A percentile compares a stretch with the other conserved stretches of the same genome.
phyloP scores from a whole-genome alignment of 192 early-diverging fungal genomes.

The Gamsiella multidivaricata region DNA sequence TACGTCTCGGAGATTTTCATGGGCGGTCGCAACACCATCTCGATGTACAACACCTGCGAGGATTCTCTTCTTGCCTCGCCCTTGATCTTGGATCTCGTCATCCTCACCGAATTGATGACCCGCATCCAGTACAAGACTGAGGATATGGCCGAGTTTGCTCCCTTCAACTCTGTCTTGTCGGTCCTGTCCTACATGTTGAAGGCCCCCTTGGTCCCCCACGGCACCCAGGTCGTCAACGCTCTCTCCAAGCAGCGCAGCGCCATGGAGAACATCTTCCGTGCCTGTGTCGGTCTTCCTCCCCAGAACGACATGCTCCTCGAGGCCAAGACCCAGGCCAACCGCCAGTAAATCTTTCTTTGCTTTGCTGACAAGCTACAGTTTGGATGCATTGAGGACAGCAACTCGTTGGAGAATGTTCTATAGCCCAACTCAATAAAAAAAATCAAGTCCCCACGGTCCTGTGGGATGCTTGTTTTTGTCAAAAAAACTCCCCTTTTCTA shows the following conservation, averaged over 20 bases:
- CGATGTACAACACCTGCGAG: constrained; percentile 99
- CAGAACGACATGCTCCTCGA: constrained; percentile 98
- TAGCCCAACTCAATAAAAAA: too few species aligned
- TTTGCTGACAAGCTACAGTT: too few species aligned
- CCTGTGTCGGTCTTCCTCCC: constrained; percentile 94
- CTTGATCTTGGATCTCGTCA: constrained; percentile 95
- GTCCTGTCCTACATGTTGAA: constrained; percentile 95
- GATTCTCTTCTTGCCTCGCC: constrained; percentile 98
- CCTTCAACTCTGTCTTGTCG: constrained; percentile 96
- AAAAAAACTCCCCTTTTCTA: too few species aligned
- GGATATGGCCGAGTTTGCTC: constrained; percentile 77
- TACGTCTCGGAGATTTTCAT: constrained; percentile 99
- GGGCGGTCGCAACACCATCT: constrained; percentile 95
- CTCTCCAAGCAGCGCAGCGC: constrained; percentile 94
- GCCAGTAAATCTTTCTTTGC: too few species aligned
- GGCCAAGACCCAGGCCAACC: constrained; percentile 71
- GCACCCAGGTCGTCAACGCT: constrained; percentile 97
- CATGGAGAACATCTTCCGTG: constrained; percentile 98
- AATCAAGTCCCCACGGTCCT: too few species aligned
- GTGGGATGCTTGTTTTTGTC: too few species aligned
- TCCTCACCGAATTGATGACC: constrained; percentile 97
- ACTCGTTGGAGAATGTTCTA: too few species aligned
- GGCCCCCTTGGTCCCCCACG: constrained; percentile 93
- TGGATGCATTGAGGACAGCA: too few species aligned
- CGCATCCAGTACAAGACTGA: constrained; percentile 91